Conservation (phyloP, 345 rosid genomes). For the Dimocarpus longan region DNA sequence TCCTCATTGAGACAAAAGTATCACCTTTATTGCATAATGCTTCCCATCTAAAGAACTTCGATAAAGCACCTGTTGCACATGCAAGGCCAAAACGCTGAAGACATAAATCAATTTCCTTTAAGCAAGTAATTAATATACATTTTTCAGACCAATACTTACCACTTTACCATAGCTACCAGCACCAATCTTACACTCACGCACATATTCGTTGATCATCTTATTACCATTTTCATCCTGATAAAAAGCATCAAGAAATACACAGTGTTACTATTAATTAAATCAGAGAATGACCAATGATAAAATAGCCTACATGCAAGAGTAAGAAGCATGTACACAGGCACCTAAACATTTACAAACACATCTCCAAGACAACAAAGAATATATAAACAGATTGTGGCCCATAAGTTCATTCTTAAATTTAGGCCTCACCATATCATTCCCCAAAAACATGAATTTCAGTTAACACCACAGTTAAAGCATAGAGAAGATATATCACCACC, state of each 20-base stretch:
- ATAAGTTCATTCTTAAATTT: background rate
- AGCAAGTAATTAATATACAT: slow-evolving; percentile 12
- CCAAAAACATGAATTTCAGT: background rate
- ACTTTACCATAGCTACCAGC: slow-evolving; percentile 99
- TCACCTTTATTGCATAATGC: slow-evolving; percentile 94
- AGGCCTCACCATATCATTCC: background rate
- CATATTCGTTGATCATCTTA: slow-evolving; percentile 89
- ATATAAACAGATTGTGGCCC: background rate
- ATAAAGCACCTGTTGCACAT: slow-evolving; percentile 70
- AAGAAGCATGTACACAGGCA: slow-evolving; percentile 1
- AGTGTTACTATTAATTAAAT: background rate
- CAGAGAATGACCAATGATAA: background rate
- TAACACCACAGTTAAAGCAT: background rate
- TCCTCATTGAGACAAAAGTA: slow-evolving; percentile 19
- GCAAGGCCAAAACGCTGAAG: slow-evolving; percentile 23
- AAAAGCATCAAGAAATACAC: slow-evolving; percentile 4
- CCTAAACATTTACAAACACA: background rate
- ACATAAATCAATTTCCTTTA: slow-evolving; percentile 1
- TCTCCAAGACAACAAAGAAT: background rate
- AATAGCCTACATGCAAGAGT: background rate
- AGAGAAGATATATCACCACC: background rate
- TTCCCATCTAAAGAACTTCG: slow-evolving; percentile 74
- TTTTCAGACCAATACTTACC: slow-evolving; percentile 51
- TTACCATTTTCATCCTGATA: slow-evolving; percentile 91
- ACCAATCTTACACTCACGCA: slow-evolving; percentile 80